Percentiles rank a stretch among this genome's conserved stretches.
These are phyloP conservation scores for Suillus spraguei DNA, from an alignment of 768 basidiomycete species.

Conservation along the genomic window DNA sequence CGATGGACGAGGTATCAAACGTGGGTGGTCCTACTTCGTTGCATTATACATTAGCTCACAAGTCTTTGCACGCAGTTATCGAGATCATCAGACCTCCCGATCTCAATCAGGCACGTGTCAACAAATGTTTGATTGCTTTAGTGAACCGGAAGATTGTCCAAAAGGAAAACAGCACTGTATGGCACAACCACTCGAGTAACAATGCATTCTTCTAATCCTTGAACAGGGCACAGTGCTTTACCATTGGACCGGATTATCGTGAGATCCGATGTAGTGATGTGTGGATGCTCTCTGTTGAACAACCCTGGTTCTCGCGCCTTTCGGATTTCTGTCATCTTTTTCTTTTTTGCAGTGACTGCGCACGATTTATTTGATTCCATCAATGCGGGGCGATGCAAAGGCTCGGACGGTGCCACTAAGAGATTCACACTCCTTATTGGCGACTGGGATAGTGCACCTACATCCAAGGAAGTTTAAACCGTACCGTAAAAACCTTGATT, in stretches of 20 bases:
- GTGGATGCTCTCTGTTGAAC: neutral
- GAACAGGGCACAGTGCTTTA: constrained; percentile 66
- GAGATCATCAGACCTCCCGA: constrained; percentile 81
- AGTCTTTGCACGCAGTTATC: constrained; percentile 50
- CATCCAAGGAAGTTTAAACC: neutral
- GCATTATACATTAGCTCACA: neutral
- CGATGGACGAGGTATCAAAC: constrained; percentile 58
- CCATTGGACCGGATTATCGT: constrained; percentile 63
- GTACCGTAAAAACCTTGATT: neutral
- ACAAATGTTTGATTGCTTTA: constrained; percentile 91
- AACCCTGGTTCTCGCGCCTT: neutral
- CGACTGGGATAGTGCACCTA: neutral
- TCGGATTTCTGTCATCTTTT: neutral
- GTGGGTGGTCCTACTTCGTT: constrained; percentile 34
- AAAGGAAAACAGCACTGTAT: constrained; percentile 69
- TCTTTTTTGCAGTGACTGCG: neutral
- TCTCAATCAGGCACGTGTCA: constrained; percentile 87
- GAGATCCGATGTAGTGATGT: constrained; percentile 8
- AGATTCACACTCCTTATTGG: neutral
- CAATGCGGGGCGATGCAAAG: neutral
- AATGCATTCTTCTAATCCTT: neutral
- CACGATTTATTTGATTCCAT: too few species aligned
- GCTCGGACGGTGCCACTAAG: neutral
- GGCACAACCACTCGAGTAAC: constrained; percentile 17
- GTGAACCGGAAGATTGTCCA: constrained; percentile 84